Base-by-base conservation (phyloP, 768 basidiomycete genomes). In the Boletus sp. region DNA sequence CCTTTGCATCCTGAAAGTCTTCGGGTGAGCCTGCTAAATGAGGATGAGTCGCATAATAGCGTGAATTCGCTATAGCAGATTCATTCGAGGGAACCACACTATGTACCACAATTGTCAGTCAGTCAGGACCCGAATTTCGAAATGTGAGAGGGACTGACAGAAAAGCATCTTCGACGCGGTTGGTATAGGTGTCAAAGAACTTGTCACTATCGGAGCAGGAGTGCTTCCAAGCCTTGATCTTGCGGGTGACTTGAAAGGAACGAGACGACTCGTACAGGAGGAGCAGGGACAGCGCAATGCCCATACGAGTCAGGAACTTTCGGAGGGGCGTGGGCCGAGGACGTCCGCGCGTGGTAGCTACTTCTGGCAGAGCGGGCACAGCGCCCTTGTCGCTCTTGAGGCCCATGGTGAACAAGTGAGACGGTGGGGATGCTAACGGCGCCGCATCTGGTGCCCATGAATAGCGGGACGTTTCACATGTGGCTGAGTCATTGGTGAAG, bases 11-110 rank as follows among this genome's bases (percentile, higher is more conserved):
- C 33, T 77, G 66, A 25, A 81, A 73, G 64, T 89, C 85, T 56
- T 79, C 79, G 4, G 70, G 55, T 21, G 84, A 83, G 9, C 88
- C 87, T 4, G 88, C 88, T 45, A 88, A 72, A 69, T 90, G 90
- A 25, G 88, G 87, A 57, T 85, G 83, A 3, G 80, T 79, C 1
- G 86, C 83, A 64, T 82, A 87, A 23, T 70, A 67, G 19, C 79
- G 77, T 21, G 87, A 86, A 6, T 80, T 75, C 29, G 73, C 74
- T 2, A 84, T 61, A 2, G 87, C 88, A 54, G 81, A 85, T 45
- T 79, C 77, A 6, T 74, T 62, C 56, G 75, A 79, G 1, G 87
- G 88, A 11, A 85, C 66, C 14, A 79, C 79, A 21, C 84, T 85
- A 30, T 6, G 46, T 34, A 34, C 8, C 15, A 49, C 13, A 32